A percentile compares a stretch with the other conserved stretches of the same genome.
phyloP scores from a whole-genome alignment of 805 yeast genomes.

The Nakazawaea ishiwadae region DNA sequence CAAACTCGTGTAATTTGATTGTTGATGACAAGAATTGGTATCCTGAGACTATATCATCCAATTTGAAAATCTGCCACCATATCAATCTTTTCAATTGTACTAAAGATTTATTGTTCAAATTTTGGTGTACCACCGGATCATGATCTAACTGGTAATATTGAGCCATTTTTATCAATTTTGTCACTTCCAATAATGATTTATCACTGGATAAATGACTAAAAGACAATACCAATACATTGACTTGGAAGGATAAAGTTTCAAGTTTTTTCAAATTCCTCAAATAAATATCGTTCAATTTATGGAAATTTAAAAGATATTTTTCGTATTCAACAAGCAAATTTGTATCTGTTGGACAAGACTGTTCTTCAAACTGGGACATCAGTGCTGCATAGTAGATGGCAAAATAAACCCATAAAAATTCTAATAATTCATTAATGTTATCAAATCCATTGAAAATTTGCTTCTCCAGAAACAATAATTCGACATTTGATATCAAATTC shows the following conservation, averaged over 20 bases:
- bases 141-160: conserved; percentile 46
- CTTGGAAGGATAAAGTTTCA: conserved; percentile 35
- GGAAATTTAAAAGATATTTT: conserved; percentile 39
- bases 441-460: conserved; percentile 10
- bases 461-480: conserved; percentile 17
- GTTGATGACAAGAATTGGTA: conserved; percentile 20
- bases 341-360: conserved; percentile 23
- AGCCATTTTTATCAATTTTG: conserved; percentile 46
- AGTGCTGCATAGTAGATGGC: conserved; percentile 53
- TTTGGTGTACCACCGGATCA: conserved; percentile 40
- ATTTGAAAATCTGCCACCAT: conserved; percentile 53
- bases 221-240: conserved; percentile 7
- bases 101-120: conserved; percentile 38
- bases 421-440: conserved; percentile 22
- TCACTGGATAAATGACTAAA: conserved; percentile 33
- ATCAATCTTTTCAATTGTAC: conserved; percentile 43
- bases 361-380: conserved; percentile 49
- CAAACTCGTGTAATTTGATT: conserved; percentile 21
- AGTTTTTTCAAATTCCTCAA: conserved; percentile 42
- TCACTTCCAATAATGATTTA: conserved; percentile 52
- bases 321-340: conserved; percentile 38
- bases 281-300: conserved; percentile 42
- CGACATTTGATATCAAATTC: conserved; percentile 18
- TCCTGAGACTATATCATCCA: conserved; percentile 20
- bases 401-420: conserved; percentile 41